These are phyloP conservation scores for Dalbergia oliveri DNA, from an alignment of 306 rosid genomes.

Conservation along the genomic window DNA sequence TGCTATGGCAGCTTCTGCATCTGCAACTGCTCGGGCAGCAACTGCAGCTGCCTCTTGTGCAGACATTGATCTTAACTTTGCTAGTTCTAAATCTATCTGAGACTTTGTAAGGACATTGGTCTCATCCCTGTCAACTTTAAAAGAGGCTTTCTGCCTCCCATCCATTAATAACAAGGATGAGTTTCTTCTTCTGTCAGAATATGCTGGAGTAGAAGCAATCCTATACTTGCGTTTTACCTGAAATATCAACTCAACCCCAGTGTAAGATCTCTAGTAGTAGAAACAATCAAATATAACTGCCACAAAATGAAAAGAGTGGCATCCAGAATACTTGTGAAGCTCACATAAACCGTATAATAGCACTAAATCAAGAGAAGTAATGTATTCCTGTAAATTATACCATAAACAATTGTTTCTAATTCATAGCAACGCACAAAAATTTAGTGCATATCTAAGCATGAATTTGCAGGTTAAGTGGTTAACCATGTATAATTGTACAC, in stretches of 20 bases:
- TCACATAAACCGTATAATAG: background rate
- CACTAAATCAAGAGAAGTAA: conserved; percentile 34
- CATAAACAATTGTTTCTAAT: conserved; percentile 4
- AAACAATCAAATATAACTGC: background rate
- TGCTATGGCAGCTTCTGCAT: conserved; percentile 89
- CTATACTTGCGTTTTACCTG: conserved; percentile 89
- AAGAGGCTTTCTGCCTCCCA: conserved; percentile 65
- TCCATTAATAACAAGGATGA: conserved; percentile 56
- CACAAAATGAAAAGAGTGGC: conserved; percentile 29
- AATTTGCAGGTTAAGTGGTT: background rate
- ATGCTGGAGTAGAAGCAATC: conserved; percentile 65
- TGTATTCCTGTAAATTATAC: background rate
- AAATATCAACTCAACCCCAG: conserved; percentile 39
- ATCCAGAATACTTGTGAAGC: conserved; percentile 27
- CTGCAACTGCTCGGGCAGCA: conserved; percentile 93
- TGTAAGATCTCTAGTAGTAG: conserved; percentile 30
- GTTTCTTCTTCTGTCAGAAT: conserved; percentile 67
- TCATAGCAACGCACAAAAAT: conserved; percentile 4
- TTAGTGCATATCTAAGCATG: background rate
- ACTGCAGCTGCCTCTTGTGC: conserved; percentile 77
- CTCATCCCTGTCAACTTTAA: conserved; percentile 65
- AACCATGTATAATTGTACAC: background rate
- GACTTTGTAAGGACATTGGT: conserved; percentile 57
- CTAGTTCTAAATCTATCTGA: conserved; percentile 81
- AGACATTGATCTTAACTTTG: conserved; percentile 82